A percentile compares a stretch with the other conserved stretches of the same genome.
Conservation (phyloP, 768 basidiomycete species). For the Collybiopsis luxurians region DNA sequence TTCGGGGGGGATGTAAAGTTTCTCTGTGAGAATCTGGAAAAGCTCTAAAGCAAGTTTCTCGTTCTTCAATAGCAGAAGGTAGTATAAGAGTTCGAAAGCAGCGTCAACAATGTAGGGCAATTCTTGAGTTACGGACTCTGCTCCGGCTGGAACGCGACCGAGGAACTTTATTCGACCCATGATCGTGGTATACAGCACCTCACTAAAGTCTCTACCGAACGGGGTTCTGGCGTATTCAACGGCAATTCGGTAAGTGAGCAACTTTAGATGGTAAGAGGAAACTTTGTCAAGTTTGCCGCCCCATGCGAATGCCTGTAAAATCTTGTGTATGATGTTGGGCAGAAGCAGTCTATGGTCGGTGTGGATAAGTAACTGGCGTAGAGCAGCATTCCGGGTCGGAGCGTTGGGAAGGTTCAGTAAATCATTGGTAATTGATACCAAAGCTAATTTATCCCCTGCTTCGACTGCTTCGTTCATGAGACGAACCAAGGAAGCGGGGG, state of each 20-base stretch:
- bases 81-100: conserved; percentile 42
- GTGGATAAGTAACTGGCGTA: not conserved
- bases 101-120: conserved; percentile 36
- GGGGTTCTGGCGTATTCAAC: not conserved
- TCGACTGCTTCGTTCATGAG: conserved; percentile 1
- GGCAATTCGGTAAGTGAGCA: not conserved
- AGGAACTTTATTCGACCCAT: not conserved
- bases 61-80: conserved; percentile 33
- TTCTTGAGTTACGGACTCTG: conserved; percentile 26
- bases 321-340: conserved; percentile 9
- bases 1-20: conserved; percentile 42
- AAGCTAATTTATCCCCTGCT: not conserved
- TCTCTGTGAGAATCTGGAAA: conserved; percentile 46
- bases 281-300: not conserved
- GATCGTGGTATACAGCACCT: not conserved
- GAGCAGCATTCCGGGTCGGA: not conserved
- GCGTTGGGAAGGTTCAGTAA: not conserved
- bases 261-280: not conserved
- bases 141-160: not conserved
- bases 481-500: not conserved
- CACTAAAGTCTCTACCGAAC: not conserved
- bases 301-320: not conserved
- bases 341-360: not conserved
- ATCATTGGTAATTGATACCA: not conserved
- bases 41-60: conserved; percentile 39